Conservation (phyloP, 2,329 filamentous ascomycete genomes). For the Ceratocystis cacaofunesta region DNA sequence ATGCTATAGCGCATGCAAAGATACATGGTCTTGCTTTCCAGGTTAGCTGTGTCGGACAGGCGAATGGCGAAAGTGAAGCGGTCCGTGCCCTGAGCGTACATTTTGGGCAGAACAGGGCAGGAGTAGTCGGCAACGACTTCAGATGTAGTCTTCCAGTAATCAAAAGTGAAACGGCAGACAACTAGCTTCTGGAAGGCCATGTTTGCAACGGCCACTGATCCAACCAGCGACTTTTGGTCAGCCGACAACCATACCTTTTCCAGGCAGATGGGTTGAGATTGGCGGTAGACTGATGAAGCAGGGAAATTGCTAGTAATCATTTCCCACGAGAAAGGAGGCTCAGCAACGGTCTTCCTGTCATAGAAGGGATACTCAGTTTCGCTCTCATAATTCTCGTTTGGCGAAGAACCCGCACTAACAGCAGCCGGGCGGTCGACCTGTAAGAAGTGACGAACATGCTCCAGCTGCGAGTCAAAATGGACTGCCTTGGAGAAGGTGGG, state of each 20-base stretch:
- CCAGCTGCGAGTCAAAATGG: conserved; percentile 94
- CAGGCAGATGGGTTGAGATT: conserved; percentile 54
- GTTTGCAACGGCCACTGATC: conserved; percentile 73
- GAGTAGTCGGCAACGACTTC: conserved; percentile 83
- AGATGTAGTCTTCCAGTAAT: conserved; percentile 98
- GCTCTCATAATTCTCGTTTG: conserved; percentile 73
- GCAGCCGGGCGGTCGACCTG: conserved; percentile 90
- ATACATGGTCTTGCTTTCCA: conserved; percentile 84
- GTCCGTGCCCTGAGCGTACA: conserved; percentile 45
- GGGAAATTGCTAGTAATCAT: conserved; percentile 77
- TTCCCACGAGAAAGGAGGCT: conserved; percentile 65
- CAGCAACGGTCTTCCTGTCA: conserved; percentile 3
- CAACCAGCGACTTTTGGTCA: conserved; percentile 76
- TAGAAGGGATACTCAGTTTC: conserved; percentile 79
- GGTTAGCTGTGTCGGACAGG: conserved; percentile 74
- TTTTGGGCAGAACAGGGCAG: conserved; percentile 50
- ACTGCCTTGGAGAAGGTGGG: conserved; percentile 92
- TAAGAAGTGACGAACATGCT: conserved; percentile 90
- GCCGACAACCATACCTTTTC: conserved; percentile 76
- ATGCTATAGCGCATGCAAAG: conserved; percentile 83
- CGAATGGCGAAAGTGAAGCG: conserved; percentile 91
- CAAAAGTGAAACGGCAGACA: conserved; percentile 84
- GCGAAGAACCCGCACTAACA: conserved; percentile 86
- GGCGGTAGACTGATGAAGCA: conserved; percentile 34
- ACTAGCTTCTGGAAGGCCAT: conserved; percentile 79